These are phyloP conservation scores for Cephalotrichum gorgonifer DNA, from an alignment of 2,329 filamentous ascomycete species.

Conservation along the genomic window DNA sequence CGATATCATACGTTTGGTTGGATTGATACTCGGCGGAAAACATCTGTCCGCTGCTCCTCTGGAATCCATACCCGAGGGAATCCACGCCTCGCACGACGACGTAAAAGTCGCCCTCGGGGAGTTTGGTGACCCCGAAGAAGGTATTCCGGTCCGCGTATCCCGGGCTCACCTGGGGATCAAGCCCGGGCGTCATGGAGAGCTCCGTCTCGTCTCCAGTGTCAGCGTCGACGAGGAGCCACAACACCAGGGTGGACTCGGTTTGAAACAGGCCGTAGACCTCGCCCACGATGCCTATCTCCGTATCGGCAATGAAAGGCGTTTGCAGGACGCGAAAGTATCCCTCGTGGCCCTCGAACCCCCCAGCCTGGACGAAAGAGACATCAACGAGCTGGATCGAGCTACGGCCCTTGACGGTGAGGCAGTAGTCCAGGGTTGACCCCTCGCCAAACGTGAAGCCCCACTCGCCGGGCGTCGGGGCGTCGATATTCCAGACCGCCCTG, in stretches of 20 bases:
- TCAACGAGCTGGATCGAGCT: slow-evolving; percentile 6
- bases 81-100: slow-evolving; percentile 1
- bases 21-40: neutral
- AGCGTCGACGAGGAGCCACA: slow-evolving; percentile 1
- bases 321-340: slow-evolving; percentile 9
- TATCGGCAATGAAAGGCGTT: slow-evolving; percentile 2
- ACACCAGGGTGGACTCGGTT: neutral
- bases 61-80: neutral
- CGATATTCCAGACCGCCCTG: neutral
- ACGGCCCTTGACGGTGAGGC: slow-evolving; percentile 6
- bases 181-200: neutral
- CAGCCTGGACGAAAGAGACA: slow-evolving; percentile 8
- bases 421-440: slow-evolving; percentile 3
- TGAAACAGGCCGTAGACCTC: slow-evolving; percentile 6
- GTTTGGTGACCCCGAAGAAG: neutral
- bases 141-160: slow-evolving; percentile 2
- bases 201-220: neutral
- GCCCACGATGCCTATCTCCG: slow-evolving; percentile 4
- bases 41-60: neutral
- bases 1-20: neutral
- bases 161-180: neutral
- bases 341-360: slow-evolving; percentile 7
- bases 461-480: neutral
- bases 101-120: slow-evolving; percentile 1
- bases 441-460: slow-evolving; percentile 5